phyloP scores from a whole-genome alignment of 768 basidiomycete genomes.

The Lentinula sp. region DNA sequence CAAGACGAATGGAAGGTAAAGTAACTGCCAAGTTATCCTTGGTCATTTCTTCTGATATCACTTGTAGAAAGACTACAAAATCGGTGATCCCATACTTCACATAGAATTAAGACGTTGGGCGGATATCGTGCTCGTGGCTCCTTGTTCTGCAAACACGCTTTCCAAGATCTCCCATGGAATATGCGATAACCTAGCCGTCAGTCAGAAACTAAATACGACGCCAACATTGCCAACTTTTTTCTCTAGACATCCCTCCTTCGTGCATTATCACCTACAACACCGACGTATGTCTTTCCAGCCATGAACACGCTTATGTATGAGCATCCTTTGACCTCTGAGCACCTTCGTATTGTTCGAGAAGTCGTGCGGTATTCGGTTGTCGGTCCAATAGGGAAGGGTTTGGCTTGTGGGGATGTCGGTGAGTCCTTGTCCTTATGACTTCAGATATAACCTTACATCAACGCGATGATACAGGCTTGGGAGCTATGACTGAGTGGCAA shows the following conservation, averaged over 20 bases:
- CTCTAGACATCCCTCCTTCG: conserved; percentile 72
- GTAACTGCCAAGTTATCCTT: conserved; percentile 4
- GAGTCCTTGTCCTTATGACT: conserved; percentile 16
- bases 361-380: conserved; percentile 74
- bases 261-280: conserved; percentile 76
- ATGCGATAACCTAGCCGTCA: conserved; percentile 87
- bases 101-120: conserved; percentile 95
- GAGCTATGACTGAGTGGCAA: conserved; percentile 96
- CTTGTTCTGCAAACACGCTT: conserved; percentile 95
- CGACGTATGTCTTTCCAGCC: conserved; percentile 89
- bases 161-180: conserved; percentile 85
- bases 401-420: conserved; percentile 94
- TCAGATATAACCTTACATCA: neutral
- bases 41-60: neutral
- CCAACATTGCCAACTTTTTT: neutral
- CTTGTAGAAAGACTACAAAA: conserved; percentile 57
- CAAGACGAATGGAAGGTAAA: conserved; percentile 90
- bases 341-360: conserved; percentile 69
- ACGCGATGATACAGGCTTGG: conserved; percentile 49
- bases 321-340: conserved; percentile 85
- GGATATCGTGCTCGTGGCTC: conserved; percentile 90
- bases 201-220: conserved; percentile 10
- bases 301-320: conserved; percentile 99
- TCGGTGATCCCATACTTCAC: conserved; percentile 92
- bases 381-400: conserved; percentile 81